Conservation (phyloP, 768 basidiomycete species). For the Gymnopilus junonius region DNA sequence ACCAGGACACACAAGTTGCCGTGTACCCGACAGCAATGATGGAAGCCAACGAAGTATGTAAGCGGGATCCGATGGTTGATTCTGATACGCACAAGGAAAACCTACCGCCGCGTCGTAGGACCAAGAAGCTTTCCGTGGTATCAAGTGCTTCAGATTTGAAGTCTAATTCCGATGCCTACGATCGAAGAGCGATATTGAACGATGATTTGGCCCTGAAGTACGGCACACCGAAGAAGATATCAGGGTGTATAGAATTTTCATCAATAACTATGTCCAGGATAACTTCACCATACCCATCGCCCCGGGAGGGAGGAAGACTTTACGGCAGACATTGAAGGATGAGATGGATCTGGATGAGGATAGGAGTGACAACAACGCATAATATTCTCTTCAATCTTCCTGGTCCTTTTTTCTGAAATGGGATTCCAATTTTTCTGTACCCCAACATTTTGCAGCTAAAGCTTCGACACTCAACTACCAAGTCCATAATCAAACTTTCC, state of each 20-base stretch:
- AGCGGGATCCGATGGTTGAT: conserved; percentile 9
- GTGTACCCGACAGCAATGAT: conserved; percentile 14
- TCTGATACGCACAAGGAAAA: conserved; percentile 62
- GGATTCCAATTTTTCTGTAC: background rate
- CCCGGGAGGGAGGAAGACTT: background rate
- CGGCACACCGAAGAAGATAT: conserved; percentile 5
- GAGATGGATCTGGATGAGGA: conserved; percentile 37
- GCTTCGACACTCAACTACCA: conserved; percentile 1
- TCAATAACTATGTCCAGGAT: background rate
- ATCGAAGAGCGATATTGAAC: background rate
- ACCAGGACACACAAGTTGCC: conserved; percentile 49
- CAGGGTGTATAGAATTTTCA: background rate
- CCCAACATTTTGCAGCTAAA: background rate
- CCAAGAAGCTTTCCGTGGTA: conserved; percentile 40
- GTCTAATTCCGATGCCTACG: background rate
- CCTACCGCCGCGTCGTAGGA: conserved; percentile 48
- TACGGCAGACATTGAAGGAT: conserved; percentile 30
- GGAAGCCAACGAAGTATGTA: conserved; percentile 1
- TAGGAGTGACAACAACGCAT: conserved; percentile 17
- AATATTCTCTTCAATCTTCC: background rate
- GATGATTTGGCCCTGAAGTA: background rate
- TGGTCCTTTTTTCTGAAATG: too few relatives aligned
- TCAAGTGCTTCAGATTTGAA: conserved; percentile 10
- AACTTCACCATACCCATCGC: conserved; percentile 1
- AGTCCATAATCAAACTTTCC: conserved; percentile 6